Evolutionary conservation across 441 rosid genomes (phyloP), one percentile per base, ranked within the genome.

Genomic region (Corymbia calophylla): DNA sequence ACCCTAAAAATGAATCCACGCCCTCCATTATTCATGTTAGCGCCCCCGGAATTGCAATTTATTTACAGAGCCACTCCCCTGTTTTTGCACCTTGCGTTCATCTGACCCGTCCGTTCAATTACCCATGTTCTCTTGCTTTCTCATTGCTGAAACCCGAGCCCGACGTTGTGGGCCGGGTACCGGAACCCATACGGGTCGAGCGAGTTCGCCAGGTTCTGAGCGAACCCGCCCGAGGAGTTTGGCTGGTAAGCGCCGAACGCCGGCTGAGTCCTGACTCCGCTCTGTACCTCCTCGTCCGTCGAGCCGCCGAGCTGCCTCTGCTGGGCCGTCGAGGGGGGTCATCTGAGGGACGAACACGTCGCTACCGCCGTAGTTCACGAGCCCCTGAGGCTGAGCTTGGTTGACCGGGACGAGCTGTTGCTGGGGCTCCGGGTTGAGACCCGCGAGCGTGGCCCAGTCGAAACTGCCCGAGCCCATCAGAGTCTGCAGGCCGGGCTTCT

Each of bases 371-470:
- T 94, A 93, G 85, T 73, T 89, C 60, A 91, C 8, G 51, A 93
- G 27, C 55, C 92, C 95, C 44, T 91, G 94, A 49, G 88, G 55
- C 55, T 93, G 93, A 53, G 91, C 70, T 48, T 91, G 95, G 10
- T 66, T 92, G 55, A 88, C 51, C 23, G 92, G 87, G 32, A 68
- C 92, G 91, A 93, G 89, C 68, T 95, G 96, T 8, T 96, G 91
- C 6, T 95, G 96, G 15, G 96, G 91, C 4, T 88, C 94, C 62
- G 92, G 87, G 91, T 89, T 95, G 35, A 97, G 92, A 87, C 94
- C 94, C 4, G 95, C 96, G 2, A 98, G 91, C 90, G 91, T 94
- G 51, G 98, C 99, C 99, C 99, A 98, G 56, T 96, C 99, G 49
- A 96, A 94, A 68, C 91, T 94, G 4, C 94, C 97, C 17, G 93